phyloP scores from a whole-genome alignment of 352 stramenopile species.

The Phytopythium litorale region DNA sequence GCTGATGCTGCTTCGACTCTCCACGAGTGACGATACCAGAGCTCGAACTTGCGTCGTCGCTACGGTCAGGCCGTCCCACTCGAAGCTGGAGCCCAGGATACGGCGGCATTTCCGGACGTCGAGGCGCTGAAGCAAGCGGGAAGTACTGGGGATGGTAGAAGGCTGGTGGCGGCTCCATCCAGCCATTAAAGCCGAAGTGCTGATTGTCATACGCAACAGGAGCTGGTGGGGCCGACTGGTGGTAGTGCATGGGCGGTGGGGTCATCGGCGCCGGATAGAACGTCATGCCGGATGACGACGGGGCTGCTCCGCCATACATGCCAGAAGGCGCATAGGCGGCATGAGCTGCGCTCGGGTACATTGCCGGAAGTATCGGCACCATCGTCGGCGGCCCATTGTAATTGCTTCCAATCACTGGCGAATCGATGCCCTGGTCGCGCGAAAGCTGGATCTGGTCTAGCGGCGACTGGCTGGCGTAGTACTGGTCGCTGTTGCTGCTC shows the following conservation, averaged over 20 bases:
- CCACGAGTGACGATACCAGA: background rate
- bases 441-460: background rate
- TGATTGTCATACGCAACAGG: background rate
- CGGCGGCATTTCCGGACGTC: background rate
- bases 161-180: constrained; percentile 2
- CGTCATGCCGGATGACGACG: constrained; percentile 6
- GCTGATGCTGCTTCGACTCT: background rate
- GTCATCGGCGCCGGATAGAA: constrained; percentile 12
- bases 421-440: background rate
- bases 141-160: background rate
- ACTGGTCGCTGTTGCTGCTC: constrained; percentile 28
- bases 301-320: constrained; percentile 13
- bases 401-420: background rate
- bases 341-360: constrained; percentile 10
- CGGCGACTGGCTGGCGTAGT: constrained; percentile 16
- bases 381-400: background rate
- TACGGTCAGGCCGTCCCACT: background rate
- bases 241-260: background rate
- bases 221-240: background rate
- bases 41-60: background rate
- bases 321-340: constrained; percentile 4
- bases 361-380: constrained; percentile 10
- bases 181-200: constrained; percentile 2
- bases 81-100: background rate
- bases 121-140: background rate